These are phyloP conservation scores for Gracilaria gracilis DNA, from an alignment of 23 red algal species.

Conservation along the genomic window DNA sequence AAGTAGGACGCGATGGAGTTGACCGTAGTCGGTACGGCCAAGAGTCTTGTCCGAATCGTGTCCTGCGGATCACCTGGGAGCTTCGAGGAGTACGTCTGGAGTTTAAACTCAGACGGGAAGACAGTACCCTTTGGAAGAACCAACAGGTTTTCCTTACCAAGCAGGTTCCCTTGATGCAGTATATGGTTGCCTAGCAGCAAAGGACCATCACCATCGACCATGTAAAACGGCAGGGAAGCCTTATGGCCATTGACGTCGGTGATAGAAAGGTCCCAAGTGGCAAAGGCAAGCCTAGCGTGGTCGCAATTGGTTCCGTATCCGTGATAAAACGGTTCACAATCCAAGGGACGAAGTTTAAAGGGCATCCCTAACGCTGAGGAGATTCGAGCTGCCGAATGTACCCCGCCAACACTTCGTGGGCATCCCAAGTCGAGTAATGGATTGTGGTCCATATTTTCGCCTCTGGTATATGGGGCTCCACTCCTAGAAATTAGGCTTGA, in stretches of 20 bases:
- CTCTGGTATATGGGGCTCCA: neutral
- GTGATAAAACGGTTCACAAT: constrained; percentile 30
- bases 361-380: constrained; percentile 2
- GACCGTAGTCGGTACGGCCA: neutral
- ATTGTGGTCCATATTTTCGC: neutral
- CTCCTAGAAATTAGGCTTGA: neutral
- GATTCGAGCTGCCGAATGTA: neutral
- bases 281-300: neutral
- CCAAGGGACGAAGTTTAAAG: constrained; percentile 25
- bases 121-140: neutral
- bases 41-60: neutral
- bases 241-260: neutral
- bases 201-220: constrained; percentile 13
- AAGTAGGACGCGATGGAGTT: neutral
- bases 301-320: constrained; percentile 19
- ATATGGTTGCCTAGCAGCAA: constrained; percentile 8
- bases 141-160: neutral
- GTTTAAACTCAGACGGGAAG: neutral
- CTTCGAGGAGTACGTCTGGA: constrained; percentile 1
- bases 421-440: neutral
- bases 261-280: neutral
- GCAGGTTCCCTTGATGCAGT: neutral
- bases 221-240: constrained; percentile 9
- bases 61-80: neutral
- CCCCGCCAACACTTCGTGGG: constrained; percentile 24